Evolutionary conservation across 2,329 filamentous ascomycete species (phyloP), one percentile per base, ranked within the genome.

Genomic region (Calonectria pteridis): DNA sequence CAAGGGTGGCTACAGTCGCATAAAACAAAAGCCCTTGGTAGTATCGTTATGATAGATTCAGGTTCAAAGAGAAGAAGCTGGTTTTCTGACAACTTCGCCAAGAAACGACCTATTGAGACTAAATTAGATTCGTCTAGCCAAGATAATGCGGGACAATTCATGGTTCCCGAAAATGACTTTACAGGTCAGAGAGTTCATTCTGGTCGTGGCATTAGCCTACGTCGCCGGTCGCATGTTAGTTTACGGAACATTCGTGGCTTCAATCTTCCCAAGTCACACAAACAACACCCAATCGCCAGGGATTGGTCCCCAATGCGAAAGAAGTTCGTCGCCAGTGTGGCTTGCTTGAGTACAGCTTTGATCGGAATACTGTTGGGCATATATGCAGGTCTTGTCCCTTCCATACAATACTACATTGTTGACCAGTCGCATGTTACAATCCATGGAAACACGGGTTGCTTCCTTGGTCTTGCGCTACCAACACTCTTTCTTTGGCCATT

Each of bases 321-420:
- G 83, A 86, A 93, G 73, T 90, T 94, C 73, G 89, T 91, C 29
- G 94, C 94, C 4, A 84, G 88, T 4, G 90, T 95, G 72, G 91
- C 93, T 13, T 96, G 94, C 80, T 85, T 93, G 76, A 95, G 94
- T 77, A 95, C 94, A 7, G 91, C 92, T 18, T 86, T 95, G 68
- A 87, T 95, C 58, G 94, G 94, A 0, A 85, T 94, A 31, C 86
- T 95, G 28, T 86, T 94, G 71, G 94, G 94, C 0, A 93, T 95
- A 28, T 96, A 95, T 81, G 92, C 93, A 69, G 94, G 94, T 4
- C 89, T 95, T 77, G 93, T 95, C 0, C 93, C 94, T n/a, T 91
- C 92, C 4, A 94, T 96, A 31, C 94, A 95, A 81, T 95, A 95
- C 82, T 92, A 92, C 78, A 90, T 96, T 75, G 91, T 91, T 29